Base-by-base conservation (phyloP, 331 rosid species). In the Quercus tomentella region DNA sequence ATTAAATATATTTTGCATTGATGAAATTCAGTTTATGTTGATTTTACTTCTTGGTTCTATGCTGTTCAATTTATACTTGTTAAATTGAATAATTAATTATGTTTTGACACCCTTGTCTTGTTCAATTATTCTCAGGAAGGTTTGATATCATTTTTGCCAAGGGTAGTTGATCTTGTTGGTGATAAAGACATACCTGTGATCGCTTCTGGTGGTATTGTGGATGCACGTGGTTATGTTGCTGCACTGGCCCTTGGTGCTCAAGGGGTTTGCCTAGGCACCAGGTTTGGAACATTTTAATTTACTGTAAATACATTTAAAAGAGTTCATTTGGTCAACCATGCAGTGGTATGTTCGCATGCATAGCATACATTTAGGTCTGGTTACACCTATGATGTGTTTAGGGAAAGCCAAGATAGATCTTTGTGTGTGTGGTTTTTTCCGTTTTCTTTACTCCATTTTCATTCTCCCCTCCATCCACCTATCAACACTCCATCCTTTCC, bases 201-300 rank as follows among this genome's bases (percentile, higher is more conserved):
- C 28, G 97, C 98, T 11, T 91, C 98, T 1, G 97, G 98, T 21
- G 93, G 90, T 49, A 94, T 94, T 66, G 94, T 82, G 21, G 97
- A 92, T 82, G 89, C 86, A 1, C 87, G 93, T 8, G 97, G 97
- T 35, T 94, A 92, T 87, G 98, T 88, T 73, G 98, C 97, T 74
- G 94, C 95, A 23, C 69, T 94, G 73, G 98, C 98, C 77, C 94
- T 94, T 70, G 98, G 98, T 55, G 97, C 98, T 76, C 87, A 78
- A 69, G 98, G 93, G 30, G 66, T 92, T 55, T 87, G 95, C 84
- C 77, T 89, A 16, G 98, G 97, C 73, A 92, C 98, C 2, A 92
- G 97, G 98, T 93, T 75, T 74, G 83, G 75, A 83, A 77, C 21
- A 70, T 54, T 76, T 62, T 35, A 37, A 49, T 71, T 55, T 30